These are phyloP conservation scores for Aegilops umbellulata DNA, from an alignment of 176 grass and related monocot species.

Conservation along the genomic window DNA sequence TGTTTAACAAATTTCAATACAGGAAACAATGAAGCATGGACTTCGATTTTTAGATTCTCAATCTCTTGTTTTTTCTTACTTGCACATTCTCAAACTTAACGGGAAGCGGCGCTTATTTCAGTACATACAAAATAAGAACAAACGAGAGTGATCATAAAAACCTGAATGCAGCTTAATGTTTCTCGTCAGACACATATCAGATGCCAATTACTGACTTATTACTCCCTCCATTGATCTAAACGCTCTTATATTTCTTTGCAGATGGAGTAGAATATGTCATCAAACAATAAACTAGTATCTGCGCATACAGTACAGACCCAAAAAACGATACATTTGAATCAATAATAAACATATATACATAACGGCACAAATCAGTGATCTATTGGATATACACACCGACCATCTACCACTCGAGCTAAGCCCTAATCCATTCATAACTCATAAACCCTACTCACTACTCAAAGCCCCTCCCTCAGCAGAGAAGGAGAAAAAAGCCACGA, in stretches of 20 bases:
- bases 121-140: background rate
- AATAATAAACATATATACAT: conserved; percentile 19
- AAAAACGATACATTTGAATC: conserved; percentile 3
- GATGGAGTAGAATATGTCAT: background rate
- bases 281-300: background rate
- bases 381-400: conserved; percentile 33
- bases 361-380: conserved; percentile 6
- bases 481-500: background rate
- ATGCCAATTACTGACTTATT: background rate
- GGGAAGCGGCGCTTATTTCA: background rate
- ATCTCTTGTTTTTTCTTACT: too few relatives aligned
- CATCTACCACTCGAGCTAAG: conserved; percentile 22
- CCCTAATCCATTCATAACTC: conserved; percentile 13
- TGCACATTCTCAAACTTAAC: too few relatives aligned
- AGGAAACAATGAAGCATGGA: background rate
- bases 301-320: background rate
- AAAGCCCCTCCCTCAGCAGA: background rate
- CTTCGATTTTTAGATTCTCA: background rate
- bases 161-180: background rate
- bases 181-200: background rate
- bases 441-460: background rate
- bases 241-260: too few relatives aligned
- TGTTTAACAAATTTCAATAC: too few relatives aligned
- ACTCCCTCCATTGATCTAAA: too few relatives aligned
- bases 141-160: background rate